Conservation (phyloP, 805 yeast species). For the Kazachstania psychrophila region DNA sequence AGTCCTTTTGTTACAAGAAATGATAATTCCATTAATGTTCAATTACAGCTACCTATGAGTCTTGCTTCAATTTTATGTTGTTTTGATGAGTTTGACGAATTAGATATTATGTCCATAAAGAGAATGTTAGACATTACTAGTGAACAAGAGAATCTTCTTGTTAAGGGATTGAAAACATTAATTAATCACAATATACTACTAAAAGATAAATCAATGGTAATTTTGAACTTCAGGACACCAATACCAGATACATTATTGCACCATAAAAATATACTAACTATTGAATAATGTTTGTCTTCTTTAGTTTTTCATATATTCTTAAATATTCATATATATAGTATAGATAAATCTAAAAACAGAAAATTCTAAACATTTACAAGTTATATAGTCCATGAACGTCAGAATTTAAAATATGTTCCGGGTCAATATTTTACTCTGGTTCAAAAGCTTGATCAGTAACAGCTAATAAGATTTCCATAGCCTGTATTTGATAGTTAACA, state of each 20-base stretch:
- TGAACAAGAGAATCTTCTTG: slow-evolving; percentile 3
- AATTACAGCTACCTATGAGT: slow-evolving; percentile 6
- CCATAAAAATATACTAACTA: background rate
- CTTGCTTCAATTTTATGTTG: slow-evolving; percentile 13
- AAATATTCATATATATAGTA: background rate
- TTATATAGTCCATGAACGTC: background rate
- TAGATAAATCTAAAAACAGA: no score
- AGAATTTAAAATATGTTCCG: background rate
- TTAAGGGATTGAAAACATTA: slow-evolving; percentile 5
- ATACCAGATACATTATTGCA: background rate
- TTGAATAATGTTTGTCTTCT: no score
- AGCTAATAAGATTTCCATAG: slow-evolving; percentile 73
- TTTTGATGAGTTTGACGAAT: slow-evolving; percentile 10
- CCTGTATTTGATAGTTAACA: slow-evolving; percentile 63
- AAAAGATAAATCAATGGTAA: background rate
- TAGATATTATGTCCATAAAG: slow-evolving; percentile 3
- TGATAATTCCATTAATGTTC: background rate
- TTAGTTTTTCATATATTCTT: no score
- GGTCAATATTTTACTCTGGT: slow-evolving; percentile 42
- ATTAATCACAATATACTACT: background rate
- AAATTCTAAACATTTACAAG: no score
- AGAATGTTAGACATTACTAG: slow-evolving; percentile 3
- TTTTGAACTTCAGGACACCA: background rate
- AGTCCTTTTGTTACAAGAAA: slow-evolving; percentile 2
- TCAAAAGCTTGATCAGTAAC: slow-evolving; percentile 79